phyloP scores from a whole-genome alignment of 2,329 filamentous ascomycete species.

The Metarhizium guizhouense region DNA sequence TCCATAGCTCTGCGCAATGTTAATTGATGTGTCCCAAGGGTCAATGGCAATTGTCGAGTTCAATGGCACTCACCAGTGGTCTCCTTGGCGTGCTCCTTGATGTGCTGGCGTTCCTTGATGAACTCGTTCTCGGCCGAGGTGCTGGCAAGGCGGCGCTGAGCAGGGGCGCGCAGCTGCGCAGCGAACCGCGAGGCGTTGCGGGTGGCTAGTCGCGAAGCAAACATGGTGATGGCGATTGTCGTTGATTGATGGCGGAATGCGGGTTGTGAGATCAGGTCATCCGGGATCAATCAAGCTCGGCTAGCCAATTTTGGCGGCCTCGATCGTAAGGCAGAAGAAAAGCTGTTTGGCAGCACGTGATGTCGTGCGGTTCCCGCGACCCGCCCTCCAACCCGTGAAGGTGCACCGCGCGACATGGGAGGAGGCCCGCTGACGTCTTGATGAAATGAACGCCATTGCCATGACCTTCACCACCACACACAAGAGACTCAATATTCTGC shows the following conservation, averaged over 20 bases:
- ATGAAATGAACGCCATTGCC: not conserved
- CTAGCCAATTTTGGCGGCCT: constrained; percentile 21
- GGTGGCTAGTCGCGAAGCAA: constrained; percentile 51
- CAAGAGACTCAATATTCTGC: not conserved
- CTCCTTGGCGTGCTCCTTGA: constrained; percentile 80
- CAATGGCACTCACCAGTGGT: constrained; percentile 62
- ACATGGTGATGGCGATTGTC: constrained; percentile 40
- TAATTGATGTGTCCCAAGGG: not conserved
- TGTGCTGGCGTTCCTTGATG: constrained; percentile 80
- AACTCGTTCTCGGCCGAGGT: constrained; percentile 80
- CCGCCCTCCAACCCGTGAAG: not conserved
- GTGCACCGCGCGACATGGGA: not conserved
- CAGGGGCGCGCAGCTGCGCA: constrained; percentile 48
- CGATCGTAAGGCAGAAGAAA: constrained; percentile 17
- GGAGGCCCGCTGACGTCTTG: not conserved
- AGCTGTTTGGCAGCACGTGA: constrained; percentile 17
- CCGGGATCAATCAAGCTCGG: constrained; percentile 22
- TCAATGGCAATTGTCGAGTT: not conserved
- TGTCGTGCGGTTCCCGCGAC: constrained; percentile 16
- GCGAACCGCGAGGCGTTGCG: constrained; percentile 55
- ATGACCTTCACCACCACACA: not conserved
- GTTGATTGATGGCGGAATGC: constrained; percentile 13
- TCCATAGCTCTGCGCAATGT: constrained; percentile 67
- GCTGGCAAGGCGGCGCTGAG: constrained; percentile 66
- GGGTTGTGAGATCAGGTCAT: constrained; percentile 25